Base-by-base conservation (phyloP, 495 filamentous ascomycete genomes). In the Chaetomium tenue region DNA sequence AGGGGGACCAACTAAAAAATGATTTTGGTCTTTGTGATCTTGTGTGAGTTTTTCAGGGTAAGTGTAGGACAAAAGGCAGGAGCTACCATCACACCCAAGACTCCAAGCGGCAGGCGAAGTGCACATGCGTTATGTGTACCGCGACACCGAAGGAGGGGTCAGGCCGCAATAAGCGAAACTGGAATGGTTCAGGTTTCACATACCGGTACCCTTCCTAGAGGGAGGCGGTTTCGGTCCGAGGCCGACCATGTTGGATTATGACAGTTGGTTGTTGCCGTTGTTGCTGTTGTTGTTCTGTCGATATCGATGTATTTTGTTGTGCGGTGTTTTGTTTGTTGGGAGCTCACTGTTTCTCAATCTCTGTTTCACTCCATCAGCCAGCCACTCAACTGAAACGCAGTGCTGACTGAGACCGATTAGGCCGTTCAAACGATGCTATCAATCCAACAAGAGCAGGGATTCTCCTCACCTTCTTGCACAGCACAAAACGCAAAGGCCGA, bases 141-240 rank as follows among this genome's bases (percentile, higher is more conserved):
- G 16, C 33, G 42, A 57, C 54, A 58, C 23, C 39, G 23, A 46
- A 26, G 40, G 40, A 58, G 56, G 56, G 40, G 56, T 46, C 56
- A 44, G 39, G 56, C 23, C 52, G 52, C 15, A 54, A 54, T 37
- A n/a, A 44, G 40, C 40, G 40, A 44, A 18, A 44, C 40, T 15
- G 40, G 40, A 44, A 44, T 18, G 6, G 40, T 44, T 44, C 15
- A 60, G 15, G 30, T 53, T 52, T 44, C 33, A 76, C 65, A 42
- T 71, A 68, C 69, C 69, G 37, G 77, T 82, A 85, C 89, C 90
- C 83, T 88, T 91, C 69, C 89, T 88, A 78, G 88, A 89, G 52
- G 87, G 88, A 58, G 84, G 86, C 68, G 84, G 83, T 72, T 88
- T 87, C 63, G 90, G 88, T 73, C 87, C 88, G 67, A 89, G 73